These are phyloP conservation scores for Fusarium decemcellulare DNA, from an alignment of 2,329 filamentous ascomycete genomes.

Conservation along the genomic window DNA sequence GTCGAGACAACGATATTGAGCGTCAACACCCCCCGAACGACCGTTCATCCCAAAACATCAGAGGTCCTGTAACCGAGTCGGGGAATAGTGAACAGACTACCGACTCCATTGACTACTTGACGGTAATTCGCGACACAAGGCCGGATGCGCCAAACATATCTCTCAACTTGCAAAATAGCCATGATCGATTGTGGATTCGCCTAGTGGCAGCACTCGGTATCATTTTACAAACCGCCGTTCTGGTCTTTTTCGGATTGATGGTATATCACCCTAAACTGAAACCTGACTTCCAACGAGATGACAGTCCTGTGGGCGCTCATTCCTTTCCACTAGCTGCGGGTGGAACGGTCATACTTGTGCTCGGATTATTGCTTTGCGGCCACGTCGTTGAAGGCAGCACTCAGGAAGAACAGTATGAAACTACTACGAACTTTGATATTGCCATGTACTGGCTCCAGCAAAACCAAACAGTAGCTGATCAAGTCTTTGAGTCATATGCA, in stretches of 20 bases:
- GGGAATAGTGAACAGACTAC: no score
- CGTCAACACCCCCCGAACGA: background rate
- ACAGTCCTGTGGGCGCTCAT: background rate
- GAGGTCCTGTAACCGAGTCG: no score
- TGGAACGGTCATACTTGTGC: background rate
- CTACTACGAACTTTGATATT: slow-evolving; percentile 13
- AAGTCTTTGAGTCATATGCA: slow-evolving; percentile 46
- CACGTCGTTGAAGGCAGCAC: background rate
- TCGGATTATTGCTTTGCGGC: background rate
- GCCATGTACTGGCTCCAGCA: slow-evolving; percentile 51
- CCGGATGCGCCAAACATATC: background rate
- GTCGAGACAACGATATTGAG: background rate
- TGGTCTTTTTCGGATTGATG: background rate
- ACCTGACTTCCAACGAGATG: background rate
- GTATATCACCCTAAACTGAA: background rate
- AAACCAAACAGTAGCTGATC: slow-evolving; percentile 44
- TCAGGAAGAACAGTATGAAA: background rate
- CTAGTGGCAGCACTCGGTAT: background rate
- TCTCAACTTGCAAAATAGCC: background rate
- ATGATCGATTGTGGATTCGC: background rate
- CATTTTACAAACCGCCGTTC: background rate
- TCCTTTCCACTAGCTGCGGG: background rate
- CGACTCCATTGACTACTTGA: no score
- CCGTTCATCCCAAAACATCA: no score
- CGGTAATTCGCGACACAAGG: background rate